Evolutionary conservation across 2,329 filamentous ascomycete genomes (phyloP), one percentile per base, ranked within the genome.

Genomic region (Ophiocordyceps camponoti-floridani): DNA sequence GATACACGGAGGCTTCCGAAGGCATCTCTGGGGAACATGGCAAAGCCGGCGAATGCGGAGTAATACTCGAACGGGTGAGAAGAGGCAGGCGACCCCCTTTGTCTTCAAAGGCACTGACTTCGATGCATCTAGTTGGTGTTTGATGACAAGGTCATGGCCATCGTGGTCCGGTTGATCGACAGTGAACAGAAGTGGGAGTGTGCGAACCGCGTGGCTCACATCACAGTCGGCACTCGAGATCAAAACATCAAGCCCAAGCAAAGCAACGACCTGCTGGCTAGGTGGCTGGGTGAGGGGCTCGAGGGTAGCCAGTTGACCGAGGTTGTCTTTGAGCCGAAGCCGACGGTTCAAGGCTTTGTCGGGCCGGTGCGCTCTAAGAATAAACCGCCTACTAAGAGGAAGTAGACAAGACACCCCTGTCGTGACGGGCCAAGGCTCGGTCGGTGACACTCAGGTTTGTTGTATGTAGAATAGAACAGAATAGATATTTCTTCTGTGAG

Each of bases 121-220:
- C 10, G 10, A 4, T 13, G 12, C 4, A 37, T 16, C 6, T 19
- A 72, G 69, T 62, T 95, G 42, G 79, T 98, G 9, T 96, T 82
- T 71, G 83, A 96, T 55, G 70, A 79, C 49, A 75, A 86, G 5
- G 69, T 96, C 56, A 96, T 98, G 91, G 81, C 86, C 6, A 82
- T 98, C 46, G 84, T 94, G 3, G 86, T 85, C 14, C 76, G 88
- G 10, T 67, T 94, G 3, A 63, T 75, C 6, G 75, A 77, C 46
- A 63, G 72, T 13, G 63, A 61, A 48, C 63, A 58, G 40, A 64
- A 65, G 42, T 84, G 79, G 77, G 68, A 77, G 45, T 89, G 80
- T 48, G 73, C 75, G 40, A 98, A 98, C 56, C 63, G 70, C 13
- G 70, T 93, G 30, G 78, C 88, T 11, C 91, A 98, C 58, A 76